These are phyloP conservation scores for Chaetomiaceae sp. DNA, from an alignment of 2,329 filamentous ascomycete genomes.

Conservation along the genomic window DNA sequence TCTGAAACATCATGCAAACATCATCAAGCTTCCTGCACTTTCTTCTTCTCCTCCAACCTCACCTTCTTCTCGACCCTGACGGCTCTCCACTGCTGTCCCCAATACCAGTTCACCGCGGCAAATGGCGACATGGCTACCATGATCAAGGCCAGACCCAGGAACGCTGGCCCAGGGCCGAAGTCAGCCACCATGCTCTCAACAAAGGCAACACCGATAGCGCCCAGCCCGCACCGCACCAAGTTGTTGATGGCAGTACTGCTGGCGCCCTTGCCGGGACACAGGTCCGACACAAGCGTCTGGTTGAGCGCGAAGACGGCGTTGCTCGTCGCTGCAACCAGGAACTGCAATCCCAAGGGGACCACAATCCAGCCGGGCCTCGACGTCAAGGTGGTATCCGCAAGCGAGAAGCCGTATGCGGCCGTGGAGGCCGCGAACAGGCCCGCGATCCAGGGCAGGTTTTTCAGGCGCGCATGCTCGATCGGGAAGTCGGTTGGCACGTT, in stretches of 20 bases:
- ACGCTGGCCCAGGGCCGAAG: not conserved
- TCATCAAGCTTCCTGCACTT: not conserved
- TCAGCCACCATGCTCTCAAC: conserved; percentile 1
- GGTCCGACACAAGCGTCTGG: conserved; percentile 2
- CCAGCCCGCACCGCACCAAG: conserved; percentile 3
- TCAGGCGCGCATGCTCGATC: conserved; percentile 1
- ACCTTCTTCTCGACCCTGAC: not conserved
- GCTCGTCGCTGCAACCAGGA: conserved; percentile 2
- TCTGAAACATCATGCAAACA: not conserved
- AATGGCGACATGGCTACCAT: not conserved
- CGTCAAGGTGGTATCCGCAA: not conserved
- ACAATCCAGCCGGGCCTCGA: not conserved
- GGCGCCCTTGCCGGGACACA: conserved; percentile 1
- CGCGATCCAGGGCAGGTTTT: not conserved
- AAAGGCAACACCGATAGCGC: not conserved
- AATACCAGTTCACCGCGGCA: conserved; percentile 1
- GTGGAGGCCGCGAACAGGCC: not conserved
- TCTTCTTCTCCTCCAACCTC: not conserved
- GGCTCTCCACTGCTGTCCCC: conserved; percentile 1
- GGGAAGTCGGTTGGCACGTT: conserved; percentile 1
- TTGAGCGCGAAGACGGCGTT: conserved; percentile 1
- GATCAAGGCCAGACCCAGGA: not conserved
- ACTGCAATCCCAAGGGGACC: conserved; percentile 1
- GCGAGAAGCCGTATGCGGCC: conserved; percentile 2
- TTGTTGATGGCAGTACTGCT: conserved; percentile 1